Base-by-base conservation (phyloP, 352 stramenopile species). In the Pythium diclinum region DNA sequence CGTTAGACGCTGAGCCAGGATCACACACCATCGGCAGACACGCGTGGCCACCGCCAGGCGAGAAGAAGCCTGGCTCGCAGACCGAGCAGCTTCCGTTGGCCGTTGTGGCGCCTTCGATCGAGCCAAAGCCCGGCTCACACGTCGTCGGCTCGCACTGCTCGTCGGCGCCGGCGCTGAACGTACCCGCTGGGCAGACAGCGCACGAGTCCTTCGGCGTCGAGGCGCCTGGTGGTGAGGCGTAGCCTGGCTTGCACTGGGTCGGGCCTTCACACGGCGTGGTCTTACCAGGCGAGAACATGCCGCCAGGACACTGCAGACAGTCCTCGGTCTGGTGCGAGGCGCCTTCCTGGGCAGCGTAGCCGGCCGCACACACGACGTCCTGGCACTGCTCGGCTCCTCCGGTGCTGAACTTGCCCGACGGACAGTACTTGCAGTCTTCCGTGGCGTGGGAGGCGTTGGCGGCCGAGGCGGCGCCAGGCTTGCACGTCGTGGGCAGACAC, bases 1-100 rank as follows among this genome's bases (percentile, higher is more conserved):
- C 33, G 21, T 62, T 71, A 8, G 74, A 82, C 9, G 69, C 76
- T 40, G 59, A 77, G 23, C 76, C 76, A 10, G 59, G 59, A 0
- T 46, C 65, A 33, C 76, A 85, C 19, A 64, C 56, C 19, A 58
- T 70, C 10, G 69, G 64, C 42, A 73, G 13, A 23, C 76, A 85
- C 17, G 69, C 61, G 4, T 61, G 54, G 30, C 64, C 63, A 0
- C 65, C 74, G 2, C 74, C 76, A 28, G 72, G 64, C 0, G 74
- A 82, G 55, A 69, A 85, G 61, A 59, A 76, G 7, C 76, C 76
- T 6, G 72, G 44, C 0, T 62, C 56, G 17, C 76, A 85, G 32
- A 68, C 30, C 5, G 42, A 40, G 33, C 76, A 85, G 32, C 59
- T 67, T 8, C 53, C 72, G 21, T 69, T 76, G 11, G 64, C 25